These are phyloP conservation scores for Aspergillus sergii DNA, from an alignment of 2,329 filamentous ascomycete species.

Conservation along the genomic window DNA sequence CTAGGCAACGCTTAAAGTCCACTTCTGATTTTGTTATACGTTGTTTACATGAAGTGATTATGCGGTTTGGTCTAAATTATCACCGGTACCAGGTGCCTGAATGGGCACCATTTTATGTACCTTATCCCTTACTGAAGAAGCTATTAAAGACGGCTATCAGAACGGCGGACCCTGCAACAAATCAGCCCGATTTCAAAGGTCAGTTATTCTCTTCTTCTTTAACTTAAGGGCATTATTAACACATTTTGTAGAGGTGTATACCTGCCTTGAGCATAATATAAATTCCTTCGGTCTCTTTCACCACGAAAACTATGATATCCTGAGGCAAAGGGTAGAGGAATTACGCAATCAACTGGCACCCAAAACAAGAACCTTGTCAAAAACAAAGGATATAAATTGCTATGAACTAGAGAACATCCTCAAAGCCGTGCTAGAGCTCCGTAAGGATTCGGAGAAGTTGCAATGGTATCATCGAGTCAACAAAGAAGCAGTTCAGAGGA, in stretches of 20 bases:
- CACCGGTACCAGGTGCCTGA: constrained; percentile 28
- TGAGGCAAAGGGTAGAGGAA: too few species aligned
- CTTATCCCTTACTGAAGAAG: constrained; percentile 31
- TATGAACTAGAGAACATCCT: background rate
- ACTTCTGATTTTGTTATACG: too few species aligned
- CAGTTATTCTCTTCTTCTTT: background rate
- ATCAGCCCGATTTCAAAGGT: background rate
- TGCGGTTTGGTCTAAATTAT: constrained; percentile 35
- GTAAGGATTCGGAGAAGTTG: constrained; percentile 14
- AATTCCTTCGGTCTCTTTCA: too few species aligned
- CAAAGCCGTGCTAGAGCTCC: constrained; percentile 11
- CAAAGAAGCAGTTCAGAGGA: constrained; percentile 19
- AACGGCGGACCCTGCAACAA: background rate
- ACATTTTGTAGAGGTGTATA: too few species aligned
- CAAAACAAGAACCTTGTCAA: too few species aligned
- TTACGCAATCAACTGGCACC: too few species aligned
- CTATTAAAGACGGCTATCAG: constrained; percentile 18
- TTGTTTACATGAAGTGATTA: constrained; percentile 8
- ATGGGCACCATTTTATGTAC: constrained; percentile 31
- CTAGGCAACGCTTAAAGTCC: too few species aligned
- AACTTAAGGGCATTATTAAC: too few species aligned
- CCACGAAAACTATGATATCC: too few species aligned
- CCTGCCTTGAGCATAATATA: too few species aligned
- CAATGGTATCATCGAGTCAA: constrained; percentile 24
- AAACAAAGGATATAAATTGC: too few species aligned